Conservation (phyloP, 371 early-diverging fungal genomes). For the Gilbertella persicaria region DNA sequence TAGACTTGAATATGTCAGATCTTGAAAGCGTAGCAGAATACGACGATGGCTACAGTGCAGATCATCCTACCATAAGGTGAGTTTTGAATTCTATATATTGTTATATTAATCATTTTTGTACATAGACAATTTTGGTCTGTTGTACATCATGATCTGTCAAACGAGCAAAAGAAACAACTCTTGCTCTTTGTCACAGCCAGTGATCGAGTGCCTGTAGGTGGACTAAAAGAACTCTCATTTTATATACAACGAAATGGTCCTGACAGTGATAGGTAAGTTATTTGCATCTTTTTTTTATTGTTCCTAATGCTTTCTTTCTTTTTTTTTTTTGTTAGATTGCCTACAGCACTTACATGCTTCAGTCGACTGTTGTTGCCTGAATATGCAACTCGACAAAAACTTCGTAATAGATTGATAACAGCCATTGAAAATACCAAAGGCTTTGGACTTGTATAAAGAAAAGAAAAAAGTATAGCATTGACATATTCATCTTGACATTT, state of each 20-base stretch:
- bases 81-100: constrained; percentile 8
- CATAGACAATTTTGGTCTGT: constrained; percentile 89
- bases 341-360: constrained; percentile 94
- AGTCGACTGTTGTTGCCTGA: constrained; percentile 95
- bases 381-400: constrained; percentile 81
- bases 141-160: constrained; percentile 67
- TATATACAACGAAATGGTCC: constrained; percentile 93
- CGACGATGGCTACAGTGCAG: constrained; percentile 74
- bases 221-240: constrained; percentile 76
- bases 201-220: constrained; percentile 93
- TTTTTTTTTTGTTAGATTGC: constrained; percentile 47
- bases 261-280: constrained; percentile 73
- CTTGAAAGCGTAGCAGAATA: constrained; percentile 80
- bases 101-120: not conserved
- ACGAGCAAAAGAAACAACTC: constrained; percentile 75
- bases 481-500: too few relatives aligned
- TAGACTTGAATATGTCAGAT: constrained; percentile 69
- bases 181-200: constrained; percentile 96
- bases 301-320: not conserved
- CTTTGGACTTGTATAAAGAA: constrained; percentile 83
- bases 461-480: not conserved
- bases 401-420: constrained; percentile 83
- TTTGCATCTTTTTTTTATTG: not conserved
- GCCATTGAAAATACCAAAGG: constrained; percentile 98
- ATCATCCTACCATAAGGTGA: constrained; percentile 56